Evolutionary conservation across 441 rosid genomes (phyloP), one percentile per base, ranked within the genome.

Genomic region (Arabidopsis lyrata): DNA sequence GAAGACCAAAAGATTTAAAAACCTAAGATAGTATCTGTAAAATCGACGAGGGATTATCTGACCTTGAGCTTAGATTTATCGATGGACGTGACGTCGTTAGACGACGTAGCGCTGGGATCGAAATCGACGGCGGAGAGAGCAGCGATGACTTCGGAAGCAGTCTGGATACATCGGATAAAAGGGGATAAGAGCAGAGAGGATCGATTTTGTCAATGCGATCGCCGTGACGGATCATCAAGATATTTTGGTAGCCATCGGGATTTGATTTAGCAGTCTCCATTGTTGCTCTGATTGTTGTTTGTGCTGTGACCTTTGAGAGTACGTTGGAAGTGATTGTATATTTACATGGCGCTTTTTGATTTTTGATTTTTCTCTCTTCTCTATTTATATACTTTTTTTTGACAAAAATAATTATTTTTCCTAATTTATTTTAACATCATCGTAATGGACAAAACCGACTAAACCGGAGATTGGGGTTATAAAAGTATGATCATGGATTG

Each of bases 151-250:
- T 85, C 78, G 34, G 81, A 77, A 53, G 95, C 98, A 1, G 97
- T 94, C 85, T 94, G 91, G 66, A 94, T 63, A 57, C 98, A 91
- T 10, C 98, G 93, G 80, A 87, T 76, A 66, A 94, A 94, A 0
- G 98, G 98, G 34, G n/a, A n/a, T n/a, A n/a, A n/a, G n/a, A n/a
- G n/a, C n/a, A n/a, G n/a, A n/a, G n/a, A n/a, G n/a, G n/a, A n/a
- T n/a, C n/a, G n/a, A n/a, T n/a, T n/a, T n/a, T n/a, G n/a, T n/a
- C n/a, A n/a, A n/a, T n/a, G n/a, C n/a, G n/a, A n/a, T n/a, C n/a
- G n/a, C n/a, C n/a, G n/a, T n/a, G n/a, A n/a, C n/a, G n/a, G n/a
- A n/a, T n/a, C n/a, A n/a, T n/a, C n/a, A n/a, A n/a, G n/a, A n/a
- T n/a, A n/a, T n/a, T n/a, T n/a, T n/a, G n/a, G n/a, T n/a, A n/a